Conservation (phyloP, 768 basidiomycete species). For the Basidioascus undulatus region DNA sequence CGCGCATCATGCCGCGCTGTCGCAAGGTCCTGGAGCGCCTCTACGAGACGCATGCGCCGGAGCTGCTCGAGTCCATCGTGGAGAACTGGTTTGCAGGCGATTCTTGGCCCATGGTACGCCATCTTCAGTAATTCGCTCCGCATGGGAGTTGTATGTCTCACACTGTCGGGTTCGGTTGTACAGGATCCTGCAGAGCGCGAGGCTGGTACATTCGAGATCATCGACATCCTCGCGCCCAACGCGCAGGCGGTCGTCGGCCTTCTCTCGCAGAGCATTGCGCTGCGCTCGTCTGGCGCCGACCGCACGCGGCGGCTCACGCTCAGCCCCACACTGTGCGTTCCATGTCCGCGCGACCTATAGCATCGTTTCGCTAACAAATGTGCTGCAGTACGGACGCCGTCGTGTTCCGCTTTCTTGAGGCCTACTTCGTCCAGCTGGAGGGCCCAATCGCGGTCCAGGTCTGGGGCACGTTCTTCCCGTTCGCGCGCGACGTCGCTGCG, state of each 20-base stretch:
- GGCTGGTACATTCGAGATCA: slow-evolving; percentile 46
- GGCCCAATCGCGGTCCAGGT: slow-evolving; percentile 81
- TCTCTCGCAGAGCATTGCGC: slow-evolving; percentile 56
- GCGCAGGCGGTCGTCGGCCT: slow-evolving; percentile 71
- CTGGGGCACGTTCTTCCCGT: slow-evolving; percentile 52
- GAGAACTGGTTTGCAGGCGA: slow-evolving; percentile 50
- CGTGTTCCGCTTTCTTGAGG: slow-evolving; percentile 70
- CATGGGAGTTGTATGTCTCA: no score
- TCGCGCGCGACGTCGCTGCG: slow-evolving; percentile 53
- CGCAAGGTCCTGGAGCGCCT: slow-evolving; percentile 61
- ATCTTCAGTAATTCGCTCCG: slow-evolving; percentile 5
- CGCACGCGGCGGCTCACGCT: no score
- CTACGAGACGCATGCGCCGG: slow-evolving; percentile 52
- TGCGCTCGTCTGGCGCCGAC: slow-evolving; percentile 4
- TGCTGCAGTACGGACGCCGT: slow-evolving; percentile 35
- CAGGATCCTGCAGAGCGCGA: slow-evolving; percentile 7
- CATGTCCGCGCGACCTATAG: no score
- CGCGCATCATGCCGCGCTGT: slow-evolving; percentile 26
- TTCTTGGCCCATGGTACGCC: slow-evolving; percentile 20
- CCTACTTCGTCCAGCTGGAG: slow-evolving; percentile 58
- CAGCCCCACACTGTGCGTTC: no score
- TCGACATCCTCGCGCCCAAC: slow-evolving; percentile 59
- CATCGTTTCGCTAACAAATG: no score
- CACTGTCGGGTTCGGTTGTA: no score
- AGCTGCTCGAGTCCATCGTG: slow-evolving; percentile 61